Percentiles rank a stretch among this genome's conserved stretches.
Conservation (phyloP, 495 filamentous ascomycete species). For the Rusavskia elegans region DNA sequence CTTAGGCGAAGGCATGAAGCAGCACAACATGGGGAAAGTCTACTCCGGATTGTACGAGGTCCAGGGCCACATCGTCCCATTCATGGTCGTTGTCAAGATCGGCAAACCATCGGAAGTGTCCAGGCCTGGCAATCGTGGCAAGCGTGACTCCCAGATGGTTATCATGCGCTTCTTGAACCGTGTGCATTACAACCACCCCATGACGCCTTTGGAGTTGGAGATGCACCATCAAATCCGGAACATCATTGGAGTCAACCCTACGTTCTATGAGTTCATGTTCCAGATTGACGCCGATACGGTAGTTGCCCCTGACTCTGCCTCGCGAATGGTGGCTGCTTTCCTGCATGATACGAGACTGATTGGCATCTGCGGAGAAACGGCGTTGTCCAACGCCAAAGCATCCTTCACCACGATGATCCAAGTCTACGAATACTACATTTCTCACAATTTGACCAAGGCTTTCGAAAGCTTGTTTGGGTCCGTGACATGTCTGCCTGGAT, state of each 20-base stretch:
- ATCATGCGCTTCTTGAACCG: constrained; percentile 97
- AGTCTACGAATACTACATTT: constrained; percentile 99
- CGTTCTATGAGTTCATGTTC: constrained; percentile 93
- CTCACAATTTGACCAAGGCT: constrained; percentile 95
- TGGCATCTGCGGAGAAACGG: constrained; percentile 88
- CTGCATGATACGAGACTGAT: constrained; percentile 81
- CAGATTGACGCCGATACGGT: constrained; percentile 97
- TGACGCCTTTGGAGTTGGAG: constrained; percentile 93
- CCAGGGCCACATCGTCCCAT: constrained; percentile 94
- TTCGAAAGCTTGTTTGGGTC: constrained; percentile 96
- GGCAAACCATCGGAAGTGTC: constrained; percentile 96
- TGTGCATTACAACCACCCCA: constrained; percentile 87
- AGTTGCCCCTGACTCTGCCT: constrained; percentile 79
- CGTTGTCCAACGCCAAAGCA: constrained; percentile 78
- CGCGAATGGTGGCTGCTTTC: constrained; percentile 84
- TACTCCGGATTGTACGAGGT: constrained; percentile 98
- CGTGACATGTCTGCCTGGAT: constrained; percentile 93
- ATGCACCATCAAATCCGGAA: constrained; percentile 99
- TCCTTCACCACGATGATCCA: constrained; percentile 97
- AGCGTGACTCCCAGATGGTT: constrained; percentile 97
- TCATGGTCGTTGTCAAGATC: constrained; percentile 91
- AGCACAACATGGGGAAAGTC: constrained; percentile 98
- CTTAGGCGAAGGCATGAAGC: constrained; percentile 86
- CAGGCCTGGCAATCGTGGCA: constrained; percentile 92
- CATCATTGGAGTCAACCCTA: constrained; percentile 96